These are phyloP conservation scores for Panicum virgatum DNA, from an alignment of 202 grass and related monocot species.

Conservation along the genomic window DNA sequence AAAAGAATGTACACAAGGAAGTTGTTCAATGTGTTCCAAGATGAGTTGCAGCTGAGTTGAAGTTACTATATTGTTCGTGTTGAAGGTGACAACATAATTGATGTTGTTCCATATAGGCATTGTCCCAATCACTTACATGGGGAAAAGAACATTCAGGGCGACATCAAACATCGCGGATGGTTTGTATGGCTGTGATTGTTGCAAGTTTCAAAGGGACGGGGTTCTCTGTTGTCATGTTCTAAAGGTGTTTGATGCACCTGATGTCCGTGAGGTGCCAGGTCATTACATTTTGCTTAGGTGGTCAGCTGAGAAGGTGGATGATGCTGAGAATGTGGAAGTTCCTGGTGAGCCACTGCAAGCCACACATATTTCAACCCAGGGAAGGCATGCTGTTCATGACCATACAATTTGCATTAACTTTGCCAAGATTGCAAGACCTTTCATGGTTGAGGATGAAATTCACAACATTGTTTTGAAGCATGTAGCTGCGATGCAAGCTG, in stretches of 20 bases:
- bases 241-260: neutral
- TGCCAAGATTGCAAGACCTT: neutral
- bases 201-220: neutral
- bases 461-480: neutral
- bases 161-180: neutral
- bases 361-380: no score
- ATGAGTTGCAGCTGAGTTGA: neutral
- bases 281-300: neutral
- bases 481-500: neutral
- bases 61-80: neutral
- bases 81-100: neutral
- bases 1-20: neutral
- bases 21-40: neutral
- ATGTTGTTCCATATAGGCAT: neutral
- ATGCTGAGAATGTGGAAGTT: neutral
- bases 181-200: no score
- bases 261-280: neutral
- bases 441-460: neutral
- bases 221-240: neutral
- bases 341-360: neutral
- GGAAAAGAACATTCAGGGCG: neutral
- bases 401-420: no score
- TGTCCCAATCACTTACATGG: neutral
- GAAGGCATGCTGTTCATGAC: no score
- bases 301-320: neutral